Conservation (phyloP, 2,329 filamentous ascomycete species). For the Tolypocladium tundrense region DNA sequence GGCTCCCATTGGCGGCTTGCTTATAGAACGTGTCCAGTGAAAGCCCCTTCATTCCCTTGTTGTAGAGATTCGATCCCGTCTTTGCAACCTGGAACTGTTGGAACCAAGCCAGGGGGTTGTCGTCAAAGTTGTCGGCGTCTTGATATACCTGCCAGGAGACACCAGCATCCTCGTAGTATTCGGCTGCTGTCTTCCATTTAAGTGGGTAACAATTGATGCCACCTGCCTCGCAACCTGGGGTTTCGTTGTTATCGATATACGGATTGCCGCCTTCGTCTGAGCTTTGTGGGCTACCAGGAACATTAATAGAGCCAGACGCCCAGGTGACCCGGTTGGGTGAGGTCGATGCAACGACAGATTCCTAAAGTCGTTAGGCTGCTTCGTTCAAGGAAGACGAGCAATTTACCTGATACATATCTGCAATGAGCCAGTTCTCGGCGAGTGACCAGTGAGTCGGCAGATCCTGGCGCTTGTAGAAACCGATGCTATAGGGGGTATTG, state of each 20-base stretch:
- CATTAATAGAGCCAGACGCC: conserved; percentile 40
- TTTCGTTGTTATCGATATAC: conserved; percentile 40
- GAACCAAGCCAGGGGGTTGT: conserved; percentile 44
- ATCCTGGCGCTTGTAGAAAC: conserved; percentile 38
- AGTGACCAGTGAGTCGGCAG: conserved; percentile 45
- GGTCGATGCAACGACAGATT: conserved; percentile 39
- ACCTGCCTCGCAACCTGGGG: conserved; percentile 29
- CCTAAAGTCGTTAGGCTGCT: conserved; percentile 10
- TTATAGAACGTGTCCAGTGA: conserved; percentile 39
- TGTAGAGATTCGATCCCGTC: conserved; percentile 26
- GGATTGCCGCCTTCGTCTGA: conserved; percentile 30
- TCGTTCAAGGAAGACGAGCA: conserved; percentile 21
- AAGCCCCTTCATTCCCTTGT: conserved; percentile 35
- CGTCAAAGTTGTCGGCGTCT: conserved; percentile 40
- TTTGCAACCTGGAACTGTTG: conserved; percentile 37
- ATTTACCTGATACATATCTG: conserved; percentile 41
- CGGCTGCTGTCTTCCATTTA: conserved; percentile 41
- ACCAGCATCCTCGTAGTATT: conserved; percentile 35
- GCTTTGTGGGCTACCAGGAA: conserved; percentile 31
- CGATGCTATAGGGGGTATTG: conserved; percentile 44
- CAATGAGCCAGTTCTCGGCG: conserved; percentile 42
- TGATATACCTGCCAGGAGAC: conserved; percentile 42
- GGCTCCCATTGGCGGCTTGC: conserved; percentile 36
- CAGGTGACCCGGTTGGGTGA: conserved; percentile 42
- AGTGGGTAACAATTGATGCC: conserved; percentile 41